Conservation (phyloP, 768 basidiomycete species). For the Epithele typhae region DNA sequence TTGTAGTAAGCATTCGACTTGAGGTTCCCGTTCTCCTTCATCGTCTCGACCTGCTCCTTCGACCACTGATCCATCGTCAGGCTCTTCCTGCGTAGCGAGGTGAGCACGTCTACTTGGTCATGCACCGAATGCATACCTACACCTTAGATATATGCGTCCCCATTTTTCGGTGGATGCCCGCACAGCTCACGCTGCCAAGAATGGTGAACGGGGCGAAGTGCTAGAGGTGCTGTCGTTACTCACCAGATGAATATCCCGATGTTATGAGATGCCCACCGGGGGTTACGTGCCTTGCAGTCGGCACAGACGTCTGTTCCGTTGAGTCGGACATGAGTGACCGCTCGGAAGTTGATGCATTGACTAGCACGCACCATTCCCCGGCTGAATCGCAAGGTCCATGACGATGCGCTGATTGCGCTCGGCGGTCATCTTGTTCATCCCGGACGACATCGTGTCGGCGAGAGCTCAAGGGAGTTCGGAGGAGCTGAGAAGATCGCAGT, state of each 20-base stretch:
- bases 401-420: conserved; percentile 66
- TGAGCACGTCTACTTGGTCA: conserved; percentile 1
- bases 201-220: not conserved
- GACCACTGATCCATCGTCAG: conserved; percentile 84
- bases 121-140: conserved; percentile 50
- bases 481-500: too few relatives aligned
- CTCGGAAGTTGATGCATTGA: not conserved
- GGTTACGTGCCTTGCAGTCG: conserved; percentile 84
- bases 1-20: conserved; percentile 80
- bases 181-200: conserved; percentile 67
- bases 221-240: conserved; percentile 8
- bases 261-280: conserved; percentile 87
- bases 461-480: too few relatives aligned
- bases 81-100: conserved; percentile 62
- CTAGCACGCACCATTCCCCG: conserved; percentile 75
- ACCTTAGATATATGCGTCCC: conserved; percentile 94
- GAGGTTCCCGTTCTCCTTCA: conserved; percentile 78
- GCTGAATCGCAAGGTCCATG: conserved; percentile 61
- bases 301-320: conserved; percentile 70
- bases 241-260: conserved; percentile 89
- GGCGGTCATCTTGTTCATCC: conserved; percentile 50
- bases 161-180: conserved; percentile 90
- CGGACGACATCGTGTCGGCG: too few relatives aligned
- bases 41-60: conserved; percentile 85
- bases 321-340: not conserved